Conservation (phyloP, 768 basidiomycete genomes). For the Agaricus subrufescens region DNA sequence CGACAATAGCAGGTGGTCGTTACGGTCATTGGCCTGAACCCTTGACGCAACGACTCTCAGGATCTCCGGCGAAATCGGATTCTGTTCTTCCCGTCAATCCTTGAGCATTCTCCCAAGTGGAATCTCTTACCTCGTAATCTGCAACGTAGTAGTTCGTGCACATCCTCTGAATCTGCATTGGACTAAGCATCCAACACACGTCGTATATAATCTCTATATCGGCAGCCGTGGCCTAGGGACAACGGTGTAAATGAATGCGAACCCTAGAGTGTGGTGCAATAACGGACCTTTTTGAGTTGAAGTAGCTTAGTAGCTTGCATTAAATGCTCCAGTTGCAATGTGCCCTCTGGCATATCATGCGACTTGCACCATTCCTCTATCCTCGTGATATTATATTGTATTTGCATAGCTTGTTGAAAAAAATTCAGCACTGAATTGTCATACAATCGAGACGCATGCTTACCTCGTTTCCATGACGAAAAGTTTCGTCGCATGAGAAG, state of each 20-base stretch:
- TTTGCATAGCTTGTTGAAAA: slow-evolving; percentile 85
- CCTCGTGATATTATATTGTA: slow-evolving; percentile 98
- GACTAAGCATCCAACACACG: slow-evolving; percentile 99
- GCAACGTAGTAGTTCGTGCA: slow-evolving; percentile 99
- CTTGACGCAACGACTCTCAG: slow-evolving; percentile 93
- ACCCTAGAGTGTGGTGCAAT: neutral
- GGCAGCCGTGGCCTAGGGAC: slow-evolving; percentile 74
- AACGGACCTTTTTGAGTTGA: slow-evolving; percentile 88
- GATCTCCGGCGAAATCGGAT: slow-evolving; percentile 96
- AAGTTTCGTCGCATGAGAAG: slow-evolving; percentile 98
- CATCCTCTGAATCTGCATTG: slow-evolving; percentile 99
- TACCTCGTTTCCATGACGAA: slow-evolving; percentile 99
- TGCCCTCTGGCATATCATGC: slow-evolving; percentile 99
- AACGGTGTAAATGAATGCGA: slow-evolving; percentile 7
- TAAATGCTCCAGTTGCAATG: slow-evolving; percentile 94
- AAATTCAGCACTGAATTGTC: neutral
- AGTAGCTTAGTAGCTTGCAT: slow-evolving; percentile 99
- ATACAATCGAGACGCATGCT: slow-evolving; percentile 16
- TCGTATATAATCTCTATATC: slow-evolving; percentile 99
- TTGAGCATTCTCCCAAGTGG: neutral
- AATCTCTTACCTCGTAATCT: slow-evolving; percentile 82
- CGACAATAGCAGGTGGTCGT: slow-evolving; percentile 92
- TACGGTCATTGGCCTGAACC: slow-evolving; percentile 93
- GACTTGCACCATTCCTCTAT: slow-evolving; percentile 99
- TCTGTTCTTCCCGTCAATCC: slow-evolving; percentile 38